These are phyloP conservation scores for Aspergillus olivimuriae DNA, from an alignment of 495 filamentous ascomycete genomes.

Conservation along the genomic window DNA sequence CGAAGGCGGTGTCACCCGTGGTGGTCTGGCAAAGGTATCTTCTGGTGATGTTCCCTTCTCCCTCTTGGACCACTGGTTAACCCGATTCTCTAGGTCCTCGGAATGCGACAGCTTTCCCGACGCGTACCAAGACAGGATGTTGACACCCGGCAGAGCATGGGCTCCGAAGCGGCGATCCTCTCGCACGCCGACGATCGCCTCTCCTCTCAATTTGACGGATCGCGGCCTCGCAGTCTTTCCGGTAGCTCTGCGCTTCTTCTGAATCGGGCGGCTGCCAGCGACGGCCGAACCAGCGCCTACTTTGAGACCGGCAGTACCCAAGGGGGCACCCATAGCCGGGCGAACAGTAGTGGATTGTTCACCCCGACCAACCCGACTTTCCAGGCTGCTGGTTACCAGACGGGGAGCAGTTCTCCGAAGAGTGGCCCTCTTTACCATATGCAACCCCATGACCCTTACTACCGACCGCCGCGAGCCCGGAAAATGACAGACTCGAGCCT, in stretches of 20 bases:
- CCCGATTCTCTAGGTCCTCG: constrained; percentile 55
- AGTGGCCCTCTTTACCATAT: constrained; percentile 39
- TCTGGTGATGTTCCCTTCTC: constrained; percentile 4
- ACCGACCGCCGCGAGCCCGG: constrained; percentile 71
- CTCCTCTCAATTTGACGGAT: constrained; percentile 58
- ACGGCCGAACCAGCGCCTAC: constrained; percentile 38
- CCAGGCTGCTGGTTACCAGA: constrained; percentile 50
- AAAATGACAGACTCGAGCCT: constrained; percentile 46
- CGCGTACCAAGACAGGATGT: constrained; percentile 57
- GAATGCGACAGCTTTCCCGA: constrained; percentile 83
- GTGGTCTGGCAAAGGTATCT: constrained; percentile 72
- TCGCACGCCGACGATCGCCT: constrained; percentile 56
- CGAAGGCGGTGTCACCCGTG: constrained; percentile 67
- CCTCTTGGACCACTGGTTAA: constrained; percentile 4
- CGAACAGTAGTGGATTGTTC: constrained; percentile 47
- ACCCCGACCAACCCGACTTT: constrained; percentile 68
- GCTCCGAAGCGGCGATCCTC: constrained; percentile 76
- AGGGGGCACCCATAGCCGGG: constrained; percentile 40
- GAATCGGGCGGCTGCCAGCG: constrained; percentile 44
- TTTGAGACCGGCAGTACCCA: constrained; percentile 43
- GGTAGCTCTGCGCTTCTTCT: constrained; percentile 74
- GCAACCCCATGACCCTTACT: constrained; percentile 64
- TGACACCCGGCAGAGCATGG: constrained; percentile 64
- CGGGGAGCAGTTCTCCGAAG: constrained; percentile 31
- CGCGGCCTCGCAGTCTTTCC: constrained; percentile 72